Evolutionary conservation across 1,139 yeast genomes (phyloP), one percentile per base, ranked within the genome.

Genomic region (Pichia sp.): DNA sequence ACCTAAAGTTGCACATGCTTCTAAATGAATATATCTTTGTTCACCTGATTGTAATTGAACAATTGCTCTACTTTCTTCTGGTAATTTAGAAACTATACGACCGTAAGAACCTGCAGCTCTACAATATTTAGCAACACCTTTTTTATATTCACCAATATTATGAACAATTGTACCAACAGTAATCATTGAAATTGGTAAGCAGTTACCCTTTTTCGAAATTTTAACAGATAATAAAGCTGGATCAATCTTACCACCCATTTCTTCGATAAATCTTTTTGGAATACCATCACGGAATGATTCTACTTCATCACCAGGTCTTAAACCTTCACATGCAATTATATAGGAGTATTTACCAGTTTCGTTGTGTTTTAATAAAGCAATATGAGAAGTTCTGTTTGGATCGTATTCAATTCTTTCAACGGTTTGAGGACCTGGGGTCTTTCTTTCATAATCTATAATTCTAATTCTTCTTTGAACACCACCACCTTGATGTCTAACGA

Each of bases 61-160:
- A 38, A 88, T 74, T 5, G 95, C 97, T 53, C 71, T 76, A 43
- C 74, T 71, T 55, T 73, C 72, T 27, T 79, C 86, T 11, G 86
- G 81, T 44, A 82, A 68, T 63, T 89, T 89, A 28, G 91, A 80
- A 55, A 89, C 73, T 43, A 91, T 67, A 55, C 97, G 80, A 25
- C 93, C 98, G 63, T 85, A 89, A 11, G 97, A 74, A 46, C 99
- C 99, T 1, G 98, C 98, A 39, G 95, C 74, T 56, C 95, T 76
- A 57, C 95, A 91, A 56, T 91, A 74, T 62, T 87, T 86, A 35
- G 89, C 97, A 30, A 91, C 84, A n/a, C 96, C 96, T 33, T 69
- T 68, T 22, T 69, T 68, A 26, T 81, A 75, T 51, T 86, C 74
- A 28, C 96, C 96, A 50, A 91, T 79, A 57, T 83, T 85, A 63